Evolutionary conservation across 2,329 filamentous ascomycete genomes (phyloP).

Genomic region (Pseudopithomyces maydicus): DNA sequence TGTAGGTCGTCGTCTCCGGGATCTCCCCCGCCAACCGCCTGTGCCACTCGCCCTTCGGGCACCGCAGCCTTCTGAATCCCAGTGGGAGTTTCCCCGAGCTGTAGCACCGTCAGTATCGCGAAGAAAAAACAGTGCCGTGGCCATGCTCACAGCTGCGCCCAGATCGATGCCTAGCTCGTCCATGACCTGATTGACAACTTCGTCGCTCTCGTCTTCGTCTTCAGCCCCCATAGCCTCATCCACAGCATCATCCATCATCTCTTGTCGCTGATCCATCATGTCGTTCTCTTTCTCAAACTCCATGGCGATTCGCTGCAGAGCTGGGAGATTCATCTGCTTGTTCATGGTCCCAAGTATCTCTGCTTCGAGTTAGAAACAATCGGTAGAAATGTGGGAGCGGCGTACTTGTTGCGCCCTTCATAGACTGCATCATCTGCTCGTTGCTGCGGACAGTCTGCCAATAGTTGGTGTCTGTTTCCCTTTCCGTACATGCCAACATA

Average conservation of each 20-base stretch:
- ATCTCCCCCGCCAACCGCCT: slow-evolving; percentile 78
- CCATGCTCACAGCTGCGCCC: slow-evolving; percentile 74
- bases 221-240: slow-evolving; percentile 93
- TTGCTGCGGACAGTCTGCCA: slow-evolving; percentile 91
- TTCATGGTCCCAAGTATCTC: slow-evolving; percentile 96
- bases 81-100: slow-evolving; percentile 91
- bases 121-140: background rate
- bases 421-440: slow-evolving; percentile 99
- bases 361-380: slow-evolving; percentile 23
- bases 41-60: slow-evolving; percentile 78
- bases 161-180: slow-evolving; percentile 97
- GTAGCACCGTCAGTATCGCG: slow-evolving; percentile 24
- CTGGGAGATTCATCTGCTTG: slow-evolving; percentile 93
- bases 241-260: slow-evolving; percentile 99
- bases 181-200: slow-evolving; percentile 93
- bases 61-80: slow-evolving; percentile 77
- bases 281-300: slow-evolving; percentile 99
- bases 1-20: slow-evolving; percentile 85
- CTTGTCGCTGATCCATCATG: slow-evolving; percentile 97
- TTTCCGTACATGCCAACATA: slow-evolving; percentile 46
- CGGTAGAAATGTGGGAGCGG: background rate
- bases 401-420: slow-evolving; percentile 85
- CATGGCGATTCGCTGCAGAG: slow-evolving; percentile 95
- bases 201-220: slow-evolving; percentile 93
- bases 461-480: slow-evolving; percentile 20